Evolutionary conservation across 768 basidiomycete genomes (phyloP).

Genomic region (Psilocybe sp.): DNA sequence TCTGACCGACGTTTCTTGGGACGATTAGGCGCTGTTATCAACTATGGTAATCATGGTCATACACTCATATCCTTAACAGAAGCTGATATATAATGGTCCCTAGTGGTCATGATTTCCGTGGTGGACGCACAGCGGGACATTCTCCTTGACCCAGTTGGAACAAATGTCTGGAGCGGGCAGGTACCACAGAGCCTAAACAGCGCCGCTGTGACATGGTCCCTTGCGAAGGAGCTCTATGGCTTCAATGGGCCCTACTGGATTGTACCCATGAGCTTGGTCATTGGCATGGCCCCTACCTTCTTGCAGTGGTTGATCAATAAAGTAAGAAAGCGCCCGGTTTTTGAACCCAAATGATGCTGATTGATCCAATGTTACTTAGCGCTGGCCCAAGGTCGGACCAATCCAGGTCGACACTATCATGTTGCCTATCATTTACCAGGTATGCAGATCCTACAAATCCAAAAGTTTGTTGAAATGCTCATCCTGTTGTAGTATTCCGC

Average conservation of each 20-base stretch:
- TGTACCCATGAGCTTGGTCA: conserved; percentile 49
- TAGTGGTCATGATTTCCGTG: conserved; percentile 58
- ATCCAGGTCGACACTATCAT: conserved; percentile 48
- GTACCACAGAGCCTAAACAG: conserved; percentile 51
- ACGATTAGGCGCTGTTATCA: conserved; percentile 30
- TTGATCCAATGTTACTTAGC: conserved; percentile 23
- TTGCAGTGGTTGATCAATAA: conserved; percentile 54
- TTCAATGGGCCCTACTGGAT: conserved; percentile 53
- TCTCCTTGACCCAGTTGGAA: conserved; percentile 49
- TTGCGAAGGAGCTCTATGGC: conserved; percentile 57
- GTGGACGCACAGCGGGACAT: conserved; percentile 52
- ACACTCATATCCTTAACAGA: neutral
- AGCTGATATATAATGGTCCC: neutral
- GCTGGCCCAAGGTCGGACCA: conserved; percentile 53
- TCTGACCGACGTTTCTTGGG: neutral
- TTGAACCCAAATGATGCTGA: neutral
- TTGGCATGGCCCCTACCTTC: conserved; percentile 51
- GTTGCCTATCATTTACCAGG: conserved; percentile 56
- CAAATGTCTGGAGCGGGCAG: conserved; percentile 63
- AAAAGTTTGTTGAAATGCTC: neutral
- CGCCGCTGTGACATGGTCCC: conserved; percentile 61
- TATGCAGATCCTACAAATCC: conserved; percentile 11
- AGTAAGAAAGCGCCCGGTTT: conserved; percentile 25
- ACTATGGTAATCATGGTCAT: conserved; percentile 29
- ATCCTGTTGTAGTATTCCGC: conserved; percentile 30